Conservation (phyloP, 169 alveolate species). For the Cyclospora cayetanensis region DNA sequence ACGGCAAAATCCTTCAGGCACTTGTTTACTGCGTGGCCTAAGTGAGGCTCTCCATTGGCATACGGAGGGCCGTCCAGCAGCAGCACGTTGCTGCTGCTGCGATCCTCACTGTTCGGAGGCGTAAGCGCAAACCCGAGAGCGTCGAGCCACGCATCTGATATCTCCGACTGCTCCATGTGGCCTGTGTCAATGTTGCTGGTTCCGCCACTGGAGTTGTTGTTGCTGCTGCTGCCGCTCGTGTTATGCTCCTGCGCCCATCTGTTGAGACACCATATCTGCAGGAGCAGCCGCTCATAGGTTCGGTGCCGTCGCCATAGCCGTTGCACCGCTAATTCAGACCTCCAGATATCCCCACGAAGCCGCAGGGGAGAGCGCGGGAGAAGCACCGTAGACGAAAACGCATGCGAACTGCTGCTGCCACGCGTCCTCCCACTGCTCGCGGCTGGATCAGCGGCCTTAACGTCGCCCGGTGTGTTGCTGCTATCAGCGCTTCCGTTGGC, state of each 20-base stretch:
- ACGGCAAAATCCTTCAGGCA: constrained; percentile 84
- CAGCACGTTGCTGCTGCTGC: constrained; percentile 44
- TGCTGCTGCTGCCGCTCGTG: background rate
- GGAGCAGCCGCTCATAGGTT: constrained; percentile 57
- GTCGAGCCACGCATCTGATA: constrained; percentile 26
- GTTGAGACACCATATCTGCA: constrained; percentile 55
- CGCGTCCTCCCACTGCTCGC: background rate
- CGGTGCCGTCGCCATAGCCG: constrained; percentile 63
- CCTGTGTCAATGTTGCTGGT: background rate
- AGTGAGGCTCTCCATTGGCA: constrained; percentile 89
- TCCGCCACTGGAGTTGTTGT: background rate
- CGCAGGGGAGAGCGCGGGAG: constrained; percentile 48
- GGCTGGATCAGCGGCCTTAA: too few relatives aligned
- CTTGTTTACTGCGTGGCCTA: constrained; percentile 89
- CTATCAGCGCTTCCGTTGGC: background rate
- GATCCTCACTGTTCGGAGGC: background rate
- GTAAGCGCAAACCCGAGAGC: constrained; percentile 19
- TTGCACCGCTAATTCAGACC: constrained; percentile 61
- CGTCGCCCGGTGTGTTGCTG: too few relatives aligned
- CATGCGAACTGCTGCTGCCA: constrained; percentile 26
- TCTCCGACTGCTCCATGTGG: background rate
- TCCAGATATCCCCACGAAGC: constrained; percentile 25
- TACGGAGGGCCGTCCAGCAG: constrained; percentile 92
- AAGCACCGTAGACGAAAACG: constrained; percentile 41
- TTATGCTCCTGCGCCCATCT: constrained; percentile 26